Conservation (phyloP, 306 rosid species). For the Medicago truncatula region DNA sequence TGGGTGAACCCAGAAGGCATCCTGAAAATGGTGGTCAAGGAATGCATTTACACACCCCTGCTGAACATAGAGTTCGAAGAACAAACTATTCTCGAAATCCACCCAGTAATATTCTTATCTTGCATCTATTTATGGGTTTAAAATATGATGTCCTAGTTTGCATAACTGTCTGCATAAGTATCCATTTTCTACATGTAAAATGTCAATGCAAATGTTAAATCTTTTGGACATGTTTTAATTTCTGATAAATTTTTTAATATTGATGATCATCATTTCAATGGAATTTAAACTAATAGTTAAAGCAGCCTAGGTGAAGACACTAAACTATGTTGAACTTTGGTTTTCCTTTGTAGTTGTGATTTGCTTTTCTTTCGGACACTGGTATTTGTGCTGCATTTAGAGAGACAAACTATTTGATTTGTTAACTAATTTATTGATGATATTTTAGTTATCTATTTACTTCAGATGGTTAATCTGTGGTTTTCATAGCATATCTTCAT, state of each 20-base stretch:
- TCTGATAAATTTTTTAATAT: neutral
- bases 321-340: neutral
- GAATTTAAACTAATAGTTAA: neutral
- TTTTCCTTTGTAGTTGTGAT: neutral
- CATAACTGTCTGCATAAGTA: neutral
- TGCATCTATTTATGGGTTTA: neutral
- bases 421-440: neutral
- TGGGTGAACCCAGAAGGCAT: slow-evolving; percentile 56
- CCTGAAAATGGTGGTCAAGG: slow-evolving; percentile 67
- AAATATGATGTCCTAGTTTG: slow-evolving; percentile 11
- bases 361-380: neutral
- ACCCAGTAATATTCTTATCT: slow-evolving; percentile 60
- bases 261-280: neutral
- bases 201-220: slow-evolving; percentile 16
- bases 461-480: neutral
- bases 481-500: slow-evolving; percentile 11
- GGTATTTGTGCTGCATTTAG: slow-evolving; percentile 6
- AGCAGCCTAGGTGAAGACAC: neutral
- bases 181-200: neutral
- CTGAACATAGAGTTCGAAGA: slow-evolving; percentile 70
- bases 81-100: slow-evolving; percentile 64
- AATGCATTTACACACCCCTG: slow-evolving; percentile 52
- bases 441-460: neutral
- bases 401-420: neutral
- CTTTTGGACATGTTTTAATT: neutral